These are phyloP conservation scores for Solanum pimpinellifolium DNA, from an alignment of 257 asterid species.

Conservation along the genomic window DNA sequence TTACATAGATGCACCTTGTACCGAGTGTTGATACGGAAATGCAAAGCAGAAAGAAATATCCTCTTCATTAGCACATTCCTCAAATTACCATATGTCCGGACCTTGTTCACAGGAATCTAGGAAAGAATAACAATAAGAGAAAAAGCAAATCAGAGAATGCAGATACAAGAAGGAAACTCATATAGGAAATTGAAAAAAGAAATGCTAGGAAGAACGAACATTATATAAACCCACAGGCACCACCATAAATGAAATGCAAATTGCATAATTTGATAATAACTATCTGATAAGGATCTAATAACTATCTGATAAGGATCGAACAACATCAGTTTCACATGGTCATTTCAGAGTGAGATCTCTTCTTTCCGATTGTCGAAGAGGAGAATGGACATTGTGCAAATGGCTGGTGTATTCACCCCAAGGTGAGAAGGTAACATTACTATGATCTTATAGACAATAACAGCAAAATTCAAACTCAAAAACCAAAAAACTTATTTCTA, in stretches of 20 bases:
- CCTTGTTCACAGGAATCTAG: conserved; percentile 97
- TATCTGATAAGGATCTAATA: neutral
- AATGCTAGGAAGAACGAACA: neutral
- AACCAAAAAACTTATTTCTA: neutral
- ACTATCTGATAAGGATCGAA: neutral
- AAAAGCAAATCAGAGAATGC: neutral
- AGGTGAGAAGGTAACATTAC: neutral
- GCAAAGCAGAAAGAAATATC: conserved; percentile 95
- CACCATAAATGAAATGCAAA: neutral
- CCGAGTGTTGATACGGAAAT: conserved; percentile 96
- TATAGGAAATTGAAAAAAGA: neutral
- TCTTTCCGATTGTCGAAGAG: neutral
- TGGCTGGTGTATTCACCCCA: neutral
- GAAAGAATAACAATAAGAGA: conserved; percentile 3
- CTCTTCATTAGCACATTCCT: conserved; percentile 98
- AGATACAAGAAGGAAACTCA: neutral
- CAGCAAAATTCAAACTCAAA: neutral
- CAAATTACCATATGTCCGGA: conserved; percentile 68
- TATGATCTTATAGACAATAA: neutral
- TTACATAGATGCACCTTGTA: conserved; percentile 53
- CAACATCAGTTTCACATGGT: neutral
- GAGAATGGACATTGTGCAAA: neutral
- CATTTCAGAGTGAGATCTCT: neutral
- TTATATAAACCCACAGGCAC: neutral
- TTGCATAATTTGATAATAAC: neutral